Conservation (phyloP, 1,139 yeast species). For the Zygoascus meyerae region DNA sequence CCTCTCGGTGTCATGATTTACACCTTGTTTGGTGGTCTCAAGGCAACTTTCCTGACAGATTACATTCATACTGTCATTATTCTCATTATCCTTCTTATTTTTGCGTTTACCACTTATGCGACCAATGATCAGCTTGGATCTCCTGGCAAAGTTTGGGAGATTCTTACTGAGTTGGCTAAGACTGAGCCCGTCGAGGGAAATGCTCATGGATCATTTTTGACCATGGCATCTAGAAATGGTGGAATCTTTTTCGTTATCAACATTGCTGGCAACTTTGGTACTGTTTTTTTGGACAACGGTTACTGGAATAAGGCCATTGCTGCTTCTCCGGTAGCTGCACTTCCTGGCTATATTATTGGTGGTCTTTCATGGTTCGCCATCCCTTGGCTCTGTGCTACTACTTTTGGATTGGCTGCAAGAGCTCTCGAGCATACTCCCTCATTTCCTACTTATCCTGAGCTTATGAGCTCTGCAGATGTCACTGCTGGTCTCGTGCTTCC, state of each 20-base stretch:
- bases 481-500: slow-evolving; percentile 80
- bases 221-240: slow-evolving; percentile 58
- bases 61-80: slow-evolving; percentile 63
- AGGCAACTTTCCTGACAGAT: slow-evolving; percentile 85
- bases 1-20: slow-evolving; percentile 81
- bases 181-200: slow-evolving; percentile 50
- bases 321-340: slow-evolving; percentile 73
- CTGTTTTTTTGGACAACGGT: slow-evolving; percentile 83
- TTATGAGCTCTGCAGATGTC: slow-evolving; percentile 60
- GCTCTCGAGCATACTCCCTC: slow-evolving; percentile 59
- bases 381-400: slow-evolving; percentile 75
- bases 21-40: slow-evolving; percentile 83
- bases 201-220: slow-evolving; percentile 65
- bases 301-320: slow-evolving; percentile 85
- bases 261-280: slow-evolving; percentile 81
- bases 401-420: slow-evolving; percentile 77
- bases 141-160: slow-evolving; percentile 73
- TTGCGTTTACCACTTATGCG: slow-evolving; percentile 34
- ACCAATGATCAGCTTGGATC: slow-evolving; percentile 68
- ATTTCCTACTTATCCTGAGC: slow-evolving; percentile 74
- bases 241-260: slow-evolving; percentile 82
- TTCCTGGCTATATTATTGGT: slow-evolving; percentile 87
- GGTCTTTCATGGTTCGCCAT: slow-evolving; percentile 92
- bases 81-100: slow-evolving; percentile 34
- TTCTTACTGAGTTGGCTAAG: slow-evolving; percentile 48